Evolutionary conservation across 495 filamentous ascomycete genomes (phyloP).

Genomic region (Viridothelium virens): DNA sequence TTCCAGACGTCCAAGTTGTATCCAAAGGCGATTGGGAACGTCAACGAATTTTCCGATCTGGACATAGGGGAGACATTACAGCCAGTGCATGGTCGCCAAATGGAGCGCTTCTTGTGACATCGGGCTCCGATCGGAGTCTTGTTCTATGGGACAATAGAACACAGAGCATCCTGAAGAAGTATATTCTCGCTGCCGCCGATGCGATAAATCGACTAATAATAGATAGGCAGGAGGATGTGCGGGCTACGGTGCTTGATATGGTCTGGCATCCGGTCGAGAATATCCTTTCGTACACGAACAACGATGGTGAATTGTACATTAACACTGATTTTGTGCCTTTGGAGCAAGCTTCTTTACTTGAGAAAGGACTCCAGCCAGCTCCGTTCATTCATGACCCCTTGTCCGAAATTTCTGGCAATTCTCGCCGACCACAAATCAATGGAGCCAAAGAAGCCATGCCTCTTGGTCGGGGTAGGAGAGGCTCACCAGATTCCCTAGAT

Average conservation of each 20-base stretch:
- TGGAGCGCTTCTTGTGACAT: slow-evolving; percentile 75
- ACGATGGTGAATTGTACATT: slow-evolving; percentile 85
- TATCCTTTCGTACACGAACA: slow-evolving; percentile 79
- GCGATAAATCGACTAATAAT: slow-evolving; percentile 49
- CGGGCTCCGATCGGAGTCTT: slow-evolving; percentile 73
- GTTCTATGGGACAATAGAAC: slow-evolving; percentile 85
- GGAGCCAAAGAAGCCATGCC: slow-evolving; percentile 43
- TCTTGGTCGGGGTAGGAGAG: slow-evolving; percentile 36
- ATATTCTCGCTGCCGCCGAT: neutral
- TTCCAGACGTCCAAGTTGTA: slow-evolving; percentile 68
- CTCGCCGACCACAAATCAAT: slow-evolving; percentile 47
- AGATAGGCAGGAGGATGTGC: slow-evolving; percentile 30
- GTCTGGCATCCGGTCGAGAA: slow-evolving; percentile 89
- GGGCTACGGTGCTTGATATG: slow-evolving; percentile 68
- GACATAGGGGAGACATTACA: slow-evolving; percentile 80
- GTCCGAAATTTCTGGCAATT: slow-evolving; percentile 61
- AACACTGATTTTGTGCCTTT: slow-evolving; percentile 67
- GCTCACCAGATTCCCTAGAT: slow-evolving; percentile 53
- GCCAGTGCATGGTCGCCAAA: slow-evolving; percentile 90
- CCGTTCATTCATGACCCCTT: slow-evolving; percentile 80
- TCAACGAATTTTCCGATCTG: slow-evolving; percentile 65
- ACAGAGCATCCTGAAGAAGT: slow-evolving; percentile 60
- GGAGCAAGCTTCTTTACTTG: slow-evolving; percentile 54
- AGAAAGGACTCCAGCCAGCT: slow-evolving; percentile 58
- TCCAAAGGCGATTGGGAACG: slow-evolving; percentile 80